Base-by-base conservation (phyloP, 1,284 basidiomycete species). In the Microstroma glucosiphilum region DNA sequence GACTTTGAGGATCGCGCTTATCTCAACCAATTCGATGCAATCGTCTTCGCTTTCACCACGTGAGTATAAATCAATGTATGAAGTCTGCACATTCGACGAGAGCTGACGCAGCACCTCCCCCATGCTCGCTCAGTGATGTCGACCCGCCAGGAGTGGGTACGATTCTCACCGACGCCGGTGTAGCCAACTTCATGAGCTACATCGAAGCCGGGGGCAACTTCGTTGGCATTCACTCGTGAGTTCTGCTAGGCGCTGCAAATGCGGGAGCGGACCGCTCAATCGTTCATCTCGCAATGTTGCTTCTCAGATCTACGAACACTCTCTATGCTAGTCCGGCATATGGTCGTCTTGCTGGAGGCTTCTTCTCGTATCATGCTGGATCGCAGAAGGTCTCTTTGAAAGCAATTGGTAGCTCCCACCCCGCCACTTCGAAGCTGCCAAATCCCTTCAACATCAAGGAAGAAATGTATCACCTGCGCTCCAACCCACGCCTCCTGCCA, bases 361-460 rank as follows among this genome's bases (percentile, higher is more conserved):
- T 83, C 64, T 90, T 90, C 71, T 88, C 89, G 77, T 89, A 89
- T 76, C 88, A 91, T 72, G 86, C 89, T 0, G 81, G 80, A 8
- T 76, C 90, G 8, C 85, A 87, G 74, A 37, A 37, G 30, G 30
- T 37, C 3, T 37, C 63, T 7, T 57, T 70, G 25, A 61, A 58
- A 17, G 51, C 71, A 6, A 49, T 63, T 15, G 51, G 53, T 12
- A 37, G 25, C 2, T 30, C 59, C 6, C 67, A 74, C 56, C 71
- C 67, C 1, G 67, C 68, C 8, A 71, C 71, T 0, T 69, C 63
- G 1, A 62, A 37, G 55, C 65, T 62, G 59, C 70, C 70, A 3
- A 40, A 60, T 6, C 63, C 63, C 1, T 49, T 69, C 11, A 57
- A 40, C 12, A 64, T 73, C 53, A 67, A 64, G 25, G 72, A 74